Evolutionary conservation across 2,329 filamentous ascomycete species (phyloP).

Genomic region (Myriosclerotinia scirpicola): DNA sequence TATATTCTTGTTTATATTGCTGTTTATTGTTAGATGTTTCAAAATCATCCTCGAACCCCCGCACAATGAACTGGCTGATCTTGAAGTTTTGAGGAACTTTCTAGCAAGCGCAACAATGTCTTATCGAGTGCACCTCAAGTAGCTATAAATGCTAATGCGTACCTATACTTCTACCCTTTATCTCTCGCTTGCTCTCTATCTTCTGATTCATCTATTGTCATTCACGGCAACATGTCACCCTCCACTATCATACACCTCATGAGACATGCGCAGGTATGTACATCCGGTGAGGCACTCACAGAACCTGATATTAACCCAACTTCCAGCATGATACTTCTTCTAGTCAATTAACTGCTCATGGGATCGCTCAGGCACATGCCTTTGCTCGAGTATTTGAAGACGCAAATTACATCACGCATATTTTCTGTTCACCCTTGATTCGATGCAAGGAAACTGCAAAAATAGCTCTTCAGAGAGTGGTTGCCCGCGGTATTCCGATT

Average conservation of each 20-base stretch:
- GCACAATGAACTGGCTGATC: not conserved
- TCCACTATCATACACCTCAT: not conserved
- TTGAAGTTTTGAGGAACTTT: not conserved
- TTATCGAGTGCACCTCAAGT: not conserved
- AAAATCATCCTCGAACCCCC: not conserved
- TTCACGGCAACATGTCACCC: not conserved
- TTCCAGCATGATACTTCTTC: not conserved
- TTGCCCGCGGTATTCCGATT: no score
- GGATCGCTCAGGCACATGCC: not conserved
- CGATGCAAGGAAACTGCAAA: no score
- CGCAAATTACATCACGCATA: not conserved
- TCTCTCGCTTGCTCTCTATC: not conserved
- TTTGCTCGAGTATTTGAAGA: not conserved
- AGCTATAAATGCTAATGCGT: not conserved
- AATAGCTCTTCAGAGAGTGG: no score
- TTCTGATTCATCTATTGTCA: not conserved
- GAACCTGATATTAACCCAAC: not conserved
- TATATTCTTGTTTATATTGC: not conserved
- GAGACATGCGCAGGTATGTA: constrained; percentile 3
- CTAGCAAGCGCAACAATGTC: not conserved
- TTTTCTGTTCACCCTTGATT: no score
- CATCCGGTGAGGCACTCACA: no score
- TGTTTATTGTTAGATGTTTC: not conserved
- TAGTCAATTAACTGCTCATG: not conserved
- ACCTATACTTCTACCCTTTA: not conserved